Evolutionary conservation across 1,284 basidiomycete genomes (phyloP).

Genomic region (Xerocomus minutiporus): DNA sequence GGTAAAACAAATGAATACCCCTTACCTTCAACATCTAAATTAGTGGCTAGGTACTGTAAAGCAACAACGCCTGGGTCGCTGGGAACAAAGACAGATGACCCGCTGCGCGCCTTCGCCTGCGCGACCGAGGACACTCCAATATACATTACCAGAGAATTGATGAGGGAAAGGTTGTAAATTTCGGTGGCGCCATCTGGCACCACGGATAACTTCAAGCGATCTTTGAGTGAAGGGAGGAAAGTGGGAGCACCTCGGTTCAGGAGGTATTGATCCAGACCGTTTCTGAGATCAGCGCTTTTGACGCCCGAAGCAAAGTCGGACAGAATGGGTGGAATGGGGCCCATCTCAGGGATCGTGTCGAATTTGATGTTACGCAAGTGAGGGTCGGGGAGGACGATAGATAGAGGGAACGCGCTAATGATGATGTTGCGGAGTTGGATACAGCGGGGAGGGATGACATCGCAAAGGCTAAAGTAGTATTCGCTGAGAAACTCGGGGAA

Average conservation of each 20-base stretch:
- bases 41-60: constrained; percentile 75
- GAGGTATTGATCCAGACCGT: constrained; percentile 79
- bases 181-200: constrained; percentile 52
- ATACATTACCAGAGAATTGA: constrained; percentile 95
- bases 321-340: constrained; percentile 82
- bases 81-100: constrained; percentile 73
- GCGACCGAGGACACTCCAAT: constrained; percentile 87
- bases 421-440: constrained; percentile 97
- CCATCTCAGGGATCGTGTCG: constrained; percentile 80
- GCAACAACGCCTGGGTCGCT: constrained; percentile 80
- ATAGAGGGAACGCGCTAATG: constrained; percentile 93
- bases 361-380: constrained; percentile 69
- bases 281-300: constrained; percentile 73
- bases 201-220: constrained; percentile 61
- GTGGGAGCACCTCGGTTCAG: constrained; percentile 62
- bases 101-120: constrained; percentile 77
- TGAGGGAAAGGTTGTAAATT: constrained; percentile 81
- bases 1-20: constrained; percentile 3
- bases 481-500: constrained; percentile 98
- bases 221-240: constrained; percentile 79
- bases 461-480: constrained; percentile 94
- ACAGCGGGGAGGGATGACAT: constrained; percentile 88
- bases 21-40: constrained; percentile 88
- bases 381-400: constrained; percentile 84
- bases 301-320: constrained; percentile 86